Base-by-base conservation (phyloP, 2,329 filamentous ascomycete genomes). In the Dothideomycetes sp. region DNA sequence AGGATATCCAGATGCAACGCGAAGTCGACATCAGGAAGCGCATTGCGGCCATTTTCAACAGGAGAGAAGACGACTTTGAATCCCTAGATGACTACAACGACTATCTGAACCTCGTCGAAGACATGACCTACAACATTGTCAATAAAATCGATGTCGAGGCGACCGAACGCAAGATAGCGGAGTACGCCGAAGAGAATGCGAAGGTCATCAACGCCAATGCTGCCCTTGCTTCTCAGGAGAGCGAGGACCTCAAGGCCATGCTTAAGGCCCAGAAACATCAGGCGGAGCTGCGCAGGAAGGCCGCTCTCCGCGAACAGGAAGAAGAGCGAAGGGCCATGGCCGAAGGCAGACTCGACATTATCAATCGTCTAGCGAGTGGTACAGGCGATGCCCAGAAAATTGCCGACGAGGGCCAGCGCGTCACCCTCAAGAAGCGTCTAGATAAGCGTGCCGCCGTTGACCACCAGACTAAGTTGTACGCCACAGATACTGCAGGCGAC, bases 31-130 rank as follows among this genome's bases (percentile, higher is more conserved):
- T 95, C 43, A 73, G 89, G 36, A 75, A 79, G 41, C 72, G 84
- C 40, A 84, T 95, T 2, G 79, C 52, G 8, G 48, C 54, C 42
- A 83, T 89, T 8, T 89, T 96, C 61, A 95, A 96, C 65, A 81
- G 85, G 52, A 70, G 77, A 14, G 81, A 94, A 63, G 84, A 91
- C 46, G 91, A 98, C 59, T 98, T 98, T 53, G 83, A 93, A 60
- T 78, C 75, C 2, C 70, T 94, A 44, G 67, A 75, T 32, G 82
- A 79, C 55, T 98, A 81, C 68, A 95, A 98, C 63, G 81, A 95
- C 60, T 95, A 96, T 64, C 77, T 98, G 10, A 86, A 96, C 62
- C 79, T 84, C 55, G 85, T 94, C 30, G 91, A 98, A 66, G 78
- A 82, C 48, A 74, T 95, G 45, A 88, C 88, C 2, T 87, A 88